These are phyloP conservation scores for Pulveroboletus ravenelii DNA, from an alignment of 768 basidiomycete species.

Conservation along the genomic window DNA sequence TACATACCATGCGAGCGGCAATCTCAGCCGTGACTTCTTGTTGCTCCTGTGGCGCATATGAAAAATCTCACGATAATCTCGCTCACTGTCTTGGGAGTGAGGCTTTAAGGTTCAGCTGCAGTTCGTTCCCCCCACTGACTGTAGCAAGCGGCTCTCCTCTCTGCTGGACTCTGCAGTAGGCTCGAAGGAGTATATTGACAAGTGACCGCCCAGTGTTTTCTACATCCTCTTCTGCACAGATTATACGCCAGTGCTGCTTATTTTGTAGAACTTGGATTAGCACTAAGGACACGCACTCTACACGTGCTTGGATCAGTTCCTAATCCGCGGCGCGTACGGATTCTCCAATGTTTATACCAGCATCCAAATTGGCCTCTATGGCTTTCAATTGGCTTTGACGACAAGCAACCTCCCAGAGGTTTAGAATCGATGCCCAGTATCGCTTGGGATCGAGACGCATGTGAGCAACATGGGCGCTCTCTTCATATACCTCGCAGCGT, in stretches of 20 bases:
- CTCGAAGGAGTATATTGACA: neutral
- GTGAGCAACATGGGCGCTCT: constrained; percentile 34
- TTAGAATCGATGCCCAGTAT: constrained; percentile 23
- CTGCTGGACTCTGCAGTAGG: neutral
- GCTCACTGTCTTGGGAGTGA: too few species aligned
- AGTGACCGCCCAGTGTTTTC: neutral
- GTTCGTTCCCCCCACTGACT: too few species aligned
- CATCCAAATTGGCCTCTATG: neutral
- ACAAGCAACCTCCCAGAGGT: constrained; percentile 20
- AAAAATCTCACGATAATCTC: too few species aligned
- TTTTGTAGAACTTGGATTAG: neutral
- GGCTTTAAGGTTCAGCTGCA: too few species aligned
- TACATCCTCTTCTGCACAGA: neutral
- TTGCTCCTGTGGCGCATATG: too few species aligned
- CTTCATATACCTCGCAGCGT: constrained; percentile 28
- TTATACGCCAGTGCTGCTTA: too few species aligned
- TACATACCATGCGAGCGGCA: too few species aligned
- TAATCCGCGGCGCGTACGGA: neutral
- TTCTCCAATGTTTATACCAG: neutral
- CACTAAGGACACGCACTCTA: neutral
- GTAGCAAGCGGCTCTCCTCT: too few species aligned
- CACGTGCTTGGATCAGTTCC: neutral
- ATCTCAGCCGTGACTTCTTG: too few species aligned
- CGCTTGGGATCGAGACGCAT: constrained; percentile 27
- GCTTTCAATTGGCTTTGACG: neutral